phyloP scores from a whole-genome alignment of 1,284 basidiomycete species.

The Ganoderma lingzhi region DNA sequence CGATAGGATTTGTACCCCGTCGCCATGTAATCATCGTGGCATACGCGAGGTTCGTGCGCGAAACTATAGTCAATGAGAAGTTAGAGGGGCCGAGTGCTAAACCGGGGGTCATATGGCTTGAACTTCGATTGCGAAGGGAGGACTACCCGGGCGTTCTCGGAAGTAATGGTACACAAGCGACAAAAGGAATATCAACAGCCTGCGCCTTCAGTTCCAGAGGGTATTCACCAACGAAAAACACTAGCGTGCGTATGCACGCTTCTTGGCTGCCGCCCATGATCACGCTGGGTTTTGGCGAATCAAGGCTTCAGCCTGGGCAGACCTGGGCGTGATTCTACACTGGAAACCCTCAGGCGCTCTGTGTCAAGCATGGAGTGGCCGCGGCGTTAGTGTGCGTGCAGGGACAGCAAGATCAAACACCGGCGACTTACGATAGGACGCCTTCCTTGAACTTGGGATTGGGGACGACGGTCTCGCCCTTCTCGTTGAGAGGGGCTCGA shows the following conservation, averaged over 20 bases:
- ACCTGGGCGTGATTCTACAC: slow-evolving; percentile 6
- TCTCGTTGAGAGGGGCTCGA: slow-evolving; percentile 14
- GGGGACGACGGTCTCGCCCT: slow-evolving; percentile 3
- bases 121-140: background rate
- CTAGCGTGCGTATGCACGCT: background rate
- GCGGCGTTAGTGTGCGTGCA: background rate
- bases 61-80: background rate
- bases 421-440: background rate
- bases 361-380: background rate
- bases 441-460: background rate
- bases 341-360: slow-evolving; percentile 9
- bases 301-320: background rate
- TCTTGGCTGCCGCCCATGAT: background rate
- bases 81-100: background rate
- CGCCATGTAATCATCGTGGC: background rate
- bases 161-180: no score
- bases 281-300: background rate
- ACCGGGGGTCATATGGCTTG: background rate
- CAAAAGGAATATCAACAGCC: no score
- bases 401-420: background rate
- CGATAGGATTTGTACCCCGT: background rate
- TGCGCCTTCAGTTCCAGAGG: background rate
- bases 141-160: background rate
- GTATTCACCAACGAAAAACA: background rate
- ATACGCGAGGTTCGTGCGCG: no score